Evolutionary conservation across 2,329 filamentous ascomycete genomes (phyloP), one percentile per base, ranked within the genome.

Genomic region (Hymenoscyphus linearis): DNA sequence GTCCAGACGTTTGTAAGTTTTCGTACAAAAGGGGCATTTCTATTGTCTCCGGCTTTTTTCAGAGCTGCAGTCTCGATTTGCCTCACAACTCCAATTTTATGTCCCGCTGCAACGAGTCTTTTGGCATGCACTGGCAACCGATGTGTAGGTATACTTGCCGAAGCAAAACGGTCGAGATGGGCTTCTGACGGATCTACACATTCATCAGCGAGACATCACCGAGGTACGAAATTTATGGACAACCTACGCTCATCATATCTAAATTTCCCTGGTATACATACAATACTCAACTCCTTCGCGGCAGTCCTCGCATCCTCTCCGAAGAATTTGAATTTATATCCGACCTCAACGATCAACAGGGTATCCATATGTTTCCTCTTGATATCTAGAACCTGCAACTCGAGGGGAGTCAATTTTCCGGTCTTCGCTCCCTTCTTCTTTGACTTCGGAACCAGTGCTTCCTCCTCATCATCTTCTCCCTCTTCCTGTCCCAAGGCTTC

Each of bases 251-350:
- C 93, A 72, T 99, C 93, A 71, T 93, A 99, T 71, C 93, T 84
- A 74, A 93, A 86, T 72, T 97, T 98, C 37, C 95, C 95, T 0
- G 95, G 93, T 68, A 99, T 97, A 74, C 95, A 99, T 44, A 99
- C 89, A 67, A 99, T 97, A 62, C 91, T 90, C 55, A 99, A 80
- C 73, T 93, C 91, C 74, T 93, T 96, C 13, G 93, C 90, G 4
- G 93, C 95, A 59, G 86, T 84, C 58, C 92, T 85, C 9, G 95
- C 95, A 77, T 99, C 95, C 70, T 98, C 93, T 12, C 95, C 95
- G 72, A 96, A 96, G 78, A 99, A 96, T 36, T 90, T 87, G 76
- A 96, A 99, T 74, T 99, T 99, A 78, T 99, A 99, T 57, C 95
- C 95, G 9, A 98, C 95, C 74, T 99, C 93, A 58, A 98, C 87